A percentile compares a stretch with the other conserved stretches of the same genome.
Evolutionary conservation across 1,284 basidiomycete species (phyloP).

Genomic region (Ceratobasidium sp.): DNA sequence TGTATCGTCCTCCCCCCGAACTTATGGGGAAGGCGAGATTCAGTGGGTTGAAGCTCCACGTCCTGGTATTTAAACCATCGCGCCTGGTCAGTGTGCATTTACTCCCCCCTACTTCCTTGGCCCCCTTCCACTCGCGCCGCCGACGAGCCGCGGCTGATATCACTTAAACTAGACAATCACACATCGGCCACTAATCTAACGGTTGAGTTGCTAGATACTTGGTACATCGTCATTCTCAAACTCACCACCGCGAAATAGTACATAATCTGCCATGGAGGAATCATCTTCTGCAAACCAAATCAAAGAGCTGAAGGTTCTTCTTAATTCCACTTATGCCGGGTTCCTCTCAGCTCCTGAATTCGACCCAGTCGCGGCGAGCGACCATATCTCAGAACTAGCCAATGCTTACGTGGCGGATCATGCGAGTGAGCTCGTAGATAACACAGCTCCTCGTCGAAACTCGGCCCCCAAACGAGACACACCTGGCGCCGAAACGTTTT

Average conservation of each 20-base stretch:
- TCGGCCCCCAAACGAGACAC: constrained; percentile 32
- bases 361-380: neutral
- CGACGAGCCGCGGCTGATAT: neutral
- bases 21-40: constrained; percentile 18
- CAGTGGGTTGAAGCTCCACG: neutral
- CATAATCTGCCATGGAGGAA: constrained; percentile 7
- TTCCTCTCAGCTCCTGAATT: neutral
- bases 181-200: too few relatives aligned
- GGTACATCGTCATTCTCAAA: too few relatives aligned
- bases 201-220: too few relatives aligned
- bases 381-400: neutral
- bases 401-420: constrained; percentile 18
- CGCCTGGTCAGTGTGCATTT: neutral
- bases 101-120: neutral
- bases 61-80: constrained; percentile 12
- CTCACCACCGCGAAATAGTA: neutral
- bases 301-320: neutral
- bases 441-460: neutral
- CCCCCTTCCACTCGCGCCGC: neutral
- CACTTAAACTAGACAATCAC: too few relatives aligned
- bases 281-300: constrained; percentile 9
- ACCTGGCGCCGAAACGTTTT: constrained; percentile 37
- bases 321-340: neutral
- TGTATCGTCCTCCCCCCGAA: constrained; percentile 16
- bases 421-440: constrained; percentile 10